Evolutionary conservation across 2,329 filamentous ascomycete genomes (phyloP).

Genomic region (Xylariaceae sp.): DNA sequence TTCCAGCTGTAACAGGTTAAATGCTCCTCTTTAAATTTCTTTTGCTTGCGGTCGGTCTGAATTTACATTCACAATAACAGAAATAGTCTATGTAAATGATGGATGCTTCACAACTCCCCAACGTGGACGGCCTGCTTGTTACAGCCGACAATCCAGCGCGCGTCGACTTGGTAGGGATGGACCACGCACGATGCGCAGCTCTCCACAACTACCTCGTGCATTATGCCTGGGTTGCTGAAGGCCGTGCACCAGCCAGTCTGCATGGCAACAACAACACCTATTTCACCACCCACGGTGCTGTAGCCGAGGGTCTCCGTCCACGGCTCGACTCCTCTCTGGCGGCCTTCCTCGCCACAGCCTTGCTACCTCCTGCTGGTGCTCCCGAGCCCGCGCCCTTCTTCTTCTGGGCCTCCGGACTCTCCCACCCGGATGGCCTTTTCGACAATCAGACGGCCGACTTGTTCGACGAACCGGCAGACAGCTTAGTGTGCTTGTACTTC

Average conservation of each 20-base stretch:
- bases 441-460: constrained; percentile 31
- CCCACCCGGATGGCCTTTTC: constrained; percentile 30
- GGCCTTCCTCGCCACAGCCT: constrained; percentile 34
- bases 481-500: constrained; percentile 35
- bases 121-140: constrained; percentile 34
- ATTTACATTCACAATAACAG: too few species aligned
- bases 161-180: constrained; percentile 34
- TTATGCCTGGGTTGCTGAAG: constrained; percentile 36
- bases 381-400: constrained; percentile 27
- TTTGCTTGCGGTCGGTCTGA: too few species aligned
- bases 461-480: constrained; percentile 31
- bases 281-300: constrained; percentile 30
- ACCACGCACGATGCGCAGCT: constrained; percentile 39
- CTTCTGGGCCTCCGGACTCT: constrained; percentile 33
- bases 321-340: constrained; percentile 36
- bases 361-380: constrained; percentile 22
- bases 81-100: constrained; percentile 15
- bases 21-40: too few species aligned
- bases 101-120: constrained; percentile 16
- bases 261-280: constrained; percentile 27
- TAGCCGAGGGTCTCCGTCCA: constrained; percentile 32
- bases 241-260: constrained; percentile 27
- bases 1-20: too few species aligned
- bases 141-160: constrained; percentile 36
- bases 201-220: constrained; percentile 42